Base-by-base conservation (phyloP, 2,329 filamentous ascomycete genomes). In the Teratosphaeria zuluensis region DNA sequence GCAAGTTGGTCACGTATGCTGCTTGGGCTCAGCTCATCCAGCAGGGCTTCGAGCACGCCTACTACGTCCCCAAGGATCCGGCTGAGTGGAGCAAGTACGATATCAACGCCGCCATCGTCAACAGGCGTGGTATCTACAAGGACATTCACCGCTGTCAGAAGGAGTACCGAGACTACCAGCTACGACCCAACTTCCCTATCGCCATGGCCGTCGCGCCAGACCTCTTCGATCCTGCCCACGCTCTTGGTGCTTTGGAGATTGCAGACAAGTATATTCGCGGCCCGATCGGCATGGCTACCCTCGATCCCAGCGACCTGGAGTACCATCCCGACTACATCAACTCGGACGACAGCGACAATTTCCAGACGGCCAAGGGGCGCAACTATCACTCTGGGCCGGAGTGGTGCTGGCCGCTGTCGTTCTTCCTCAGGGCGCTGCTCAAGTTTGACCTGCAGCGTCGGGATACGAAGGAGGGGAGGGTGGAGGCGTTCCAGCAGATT, bases 371-470 rank as follows among this genome's bases (percentile, higher is more conserved):
- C 66, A 97, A 97, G 75, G 94, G 94, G 55, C 83, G 94, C 58
- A 99, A 97, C 75, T 99, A 99, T 76, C 94, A 99, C 74, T 92
- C 97, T 73, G 94, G 94, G 4, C 95, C 94, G 0, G 94, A 99
- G 73, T 99, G 94, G 94, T 77, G 96, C 28, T 99, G 94, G 94
- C 95, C 92, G 0, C 92, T 90, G 1, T 94, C 94, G 4, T 99
- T 91, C 78, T 99, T 96, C 80, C 80, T 96, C 24, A 86, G 95
- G 54, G 94, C 94, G 1, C 78, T 99, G 64, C 81, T 99, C 63
- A 89, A 91, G 73, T 97, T 97, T 69, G 91, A 96, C 71, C 77
- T 97, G 55, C 81, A 82, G 77, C 81, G 91, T 32, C 82, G 90
- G 54, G 80, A 81, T 62, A 83, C 80, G 1, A 71, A 76, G 4